These are phyloP conservation scores for Globisporangium cederbergense DNA, from an alignment of 352 stramenopile species.

Conservation along the genomic window DNA sequence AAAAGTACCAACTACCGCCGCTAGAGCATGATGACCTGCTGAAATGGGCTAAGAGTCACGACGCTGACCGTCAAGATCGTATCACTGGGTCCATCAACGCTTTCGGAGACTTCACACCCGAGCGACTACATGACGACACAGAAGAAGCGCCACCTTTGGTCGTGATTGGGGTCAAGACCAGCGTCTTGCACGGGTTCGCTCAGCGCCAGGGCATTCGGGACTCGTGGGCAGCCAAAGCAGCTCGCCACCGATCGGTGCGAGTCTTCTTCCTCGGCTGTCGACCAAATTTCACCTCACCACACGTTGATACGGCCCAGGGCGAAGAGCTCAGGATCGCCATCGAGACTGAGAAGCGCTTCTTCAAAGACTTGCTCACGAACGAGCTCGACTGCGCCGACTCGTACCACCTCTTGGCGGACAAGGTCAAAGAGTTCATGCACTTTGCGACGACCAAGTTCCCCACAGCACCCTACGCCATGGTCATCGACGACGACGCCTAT, in stretches of 20 bases:
- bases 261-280: slow-evolving; percentile 34
- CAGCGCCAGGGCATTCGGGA: slow-evolving; percentile 40
- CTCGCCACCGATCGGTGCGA: slow-evolving; percentile 11
- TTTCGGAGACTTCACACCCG: too few species aligned
- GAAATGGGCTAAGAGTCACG: not conserved
- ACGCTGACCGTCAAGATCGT: too few species aligned
- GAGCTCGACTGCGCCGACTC: slow-evolving; percentile 50
- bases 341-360: slow-evolving; percentile 29
- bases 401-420: slow-evolving; percentile 46
- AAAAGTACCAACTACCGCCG: not conserved
- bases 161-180: slow-evolving; percentile 44
- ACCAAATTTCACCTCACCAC: not conserved
- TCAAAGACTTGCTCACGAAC: slow-evolving; percentile 43
- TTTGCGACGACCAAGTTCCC: slow-evolving; percentile 18
- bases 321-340: slow-evolving; percentile 11
- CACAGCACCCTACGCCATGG: slow-evolving; percentile 33
- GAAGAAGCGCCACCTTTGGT: slow-evolving; percentile 15
- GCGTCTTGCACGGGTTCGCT: slow-evolving; percentile 27
- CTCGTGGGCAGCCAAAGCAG: slow-evolving; percentile 27
- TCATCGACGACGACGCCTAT: slow-evolving; percentile 67
- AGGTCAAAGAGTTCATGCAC: slow-evolving; percentile 57
- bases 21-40: slow-evolving; percentile 7
- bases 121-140: too few species aligned
- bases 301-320: not conserved
- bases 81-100: too few species aligned